phyloP scores from a whole-genome alignment of 2,329 filamentous ascomycete species.

The Cladosporium austrohemisphaericum region DNA sequence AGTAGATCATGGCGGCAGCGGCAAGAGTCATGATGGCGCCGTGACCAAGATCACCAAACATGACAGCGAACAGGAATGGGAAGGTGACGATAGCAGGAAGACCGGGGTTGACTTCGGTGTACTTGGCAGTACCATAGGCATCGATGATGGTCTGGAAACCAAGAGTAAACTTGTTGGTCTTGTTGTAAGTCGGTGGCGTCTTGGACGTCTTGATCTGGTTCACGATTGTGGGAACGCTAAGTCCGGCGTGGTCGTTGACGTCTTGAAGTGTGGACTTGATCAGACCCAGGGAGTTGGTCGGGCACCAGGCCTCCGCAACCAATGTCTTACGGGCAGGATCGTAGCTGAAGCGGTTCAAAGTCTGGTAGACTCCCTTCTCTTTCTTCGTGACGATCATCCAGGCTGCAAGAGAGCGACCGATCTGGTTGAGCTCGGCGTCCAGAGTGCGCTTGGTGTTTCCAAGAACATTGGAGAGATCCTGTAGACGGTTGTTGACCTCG shows the following conservation, averaged over 20 bases:
- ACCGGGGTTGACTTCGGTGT: slow-evolving; percentile 94
- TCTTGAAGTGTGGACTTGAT: slow-evolving; percentile 94
- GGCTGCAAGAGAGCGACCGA: slow-evolving; percentile 83
- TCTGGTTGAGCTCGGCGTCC: slow-evolving; percentile 87
- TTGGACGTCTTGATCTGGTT: slow-evolving; percentile 97
- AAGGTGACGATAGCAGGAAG: slow-evolving; percentile 95
- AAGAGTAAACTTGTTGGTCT: slow-evolving; percentile 97
- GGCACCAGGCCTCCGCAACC: slow-evolving; percentile 96
- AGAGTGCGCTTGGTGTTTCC: slow-evolving; percentile 93
- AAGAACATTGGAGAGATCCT: slow-evolving; percentile 87
- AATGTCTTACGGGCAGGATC: slow-evolving; percentile 92
- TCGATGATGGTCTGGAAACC: slow-evolving; percentile 99
- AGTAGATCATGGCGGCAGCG: slow-evolving; percentile 91
- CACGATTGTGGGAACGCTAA: slow-evolving; percentile 97
- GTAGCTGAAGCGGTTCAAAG: slow-evolving; percentile 93
- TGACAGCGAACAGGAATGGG: slow-evolving; percentile 99
- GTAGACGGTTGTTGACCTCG: slow-evolving; percentile 90
- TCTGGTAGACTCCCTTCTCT: slow-evolving; percentile 96
- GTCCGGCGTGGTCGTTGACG: slow-evolving; percentile 89
- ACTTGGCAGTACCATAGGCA: slow-evolving; percentile 95
- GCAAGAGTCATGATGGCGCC: slow-evolving; percentile 82
- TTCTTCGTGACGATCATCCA: slow-evolving; percentile 99
- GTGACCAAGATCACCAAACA: slow-evolving; percentile 98
- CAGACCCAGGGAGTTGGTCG: slow-evolving; percentile 80
- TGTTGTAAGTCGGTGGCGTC: slow-evolving; percentile 93